These are phyloP conservation scores for Phytopythium sindhum DNA, from an alignment of 352 stramenopile species.

Conservation along the genomic window DNA sequence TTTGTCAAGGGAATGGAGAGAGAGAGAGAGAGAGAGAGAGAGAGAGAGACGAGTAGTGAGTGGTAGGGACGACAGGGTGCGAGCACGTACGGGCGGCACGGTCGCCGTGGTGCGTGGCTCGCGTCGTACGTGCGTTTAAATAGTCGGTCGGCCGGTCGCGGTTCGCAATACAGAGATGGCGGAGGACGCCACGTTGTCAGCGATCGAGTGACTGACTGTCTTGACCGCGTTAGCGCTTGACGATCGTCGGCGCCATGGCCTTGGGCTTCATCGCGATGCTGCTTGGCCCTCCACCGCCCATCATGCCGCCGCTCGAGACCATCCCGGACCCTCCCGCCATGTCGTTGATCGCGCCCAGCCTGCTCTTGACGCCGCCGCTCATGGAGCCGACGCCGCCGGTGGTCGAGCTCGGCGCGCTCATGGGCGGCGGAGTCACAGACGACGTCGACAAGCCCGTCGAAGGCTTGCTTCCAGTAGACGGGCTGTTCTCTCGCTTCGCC, in stretches of 20 bases:
- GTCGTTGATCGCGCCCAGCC: conserved; percentile 28
- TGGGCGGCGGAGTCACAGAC: neutral
- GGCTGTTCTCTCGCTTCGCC: conserved; percentile 65
- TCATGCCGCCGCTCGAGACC: neutral
- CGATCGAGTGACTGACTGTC: neutral
- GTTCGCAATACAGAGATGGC: neutral
- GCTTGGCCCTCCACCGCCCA: conserved; percentile 5
- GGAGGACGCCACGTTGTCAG: neutral
- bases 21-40: conserved; percentile 2
- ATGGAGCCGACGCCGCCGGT: neutral
- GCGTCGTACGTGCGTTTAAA: conserved; percentile 1
- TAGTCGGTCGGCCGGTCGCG: neutral
- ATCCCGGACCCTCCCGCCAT: conserved; percentile 3
- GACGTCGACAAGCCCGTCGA: neutral
- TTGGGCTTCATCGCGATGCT: conserved; percentile 27
- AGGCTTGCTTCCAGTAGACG: conserved; percentile 49
- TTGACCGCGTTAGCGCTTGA: conserved; percentile 13
- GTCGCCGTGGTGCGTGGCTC: neutral
- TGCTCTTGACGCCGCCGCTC: conserved; percentile 31
- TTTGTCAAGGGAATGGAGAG: neutral
- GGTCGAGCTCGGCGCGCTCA: conserved; percentile 4
- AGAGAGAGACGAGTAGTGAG: neutral
- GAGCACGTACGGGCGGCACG: neutral
- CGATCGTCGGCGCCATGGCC: conserved; percentile 21
- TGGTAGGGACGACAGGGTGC: neutral